Evolutionary conservation across 176 grass and related monocot species (phyloP), one percentile per base, ranked within the genome.

Genomic region (Rhynchospora tenuis): DNA sequence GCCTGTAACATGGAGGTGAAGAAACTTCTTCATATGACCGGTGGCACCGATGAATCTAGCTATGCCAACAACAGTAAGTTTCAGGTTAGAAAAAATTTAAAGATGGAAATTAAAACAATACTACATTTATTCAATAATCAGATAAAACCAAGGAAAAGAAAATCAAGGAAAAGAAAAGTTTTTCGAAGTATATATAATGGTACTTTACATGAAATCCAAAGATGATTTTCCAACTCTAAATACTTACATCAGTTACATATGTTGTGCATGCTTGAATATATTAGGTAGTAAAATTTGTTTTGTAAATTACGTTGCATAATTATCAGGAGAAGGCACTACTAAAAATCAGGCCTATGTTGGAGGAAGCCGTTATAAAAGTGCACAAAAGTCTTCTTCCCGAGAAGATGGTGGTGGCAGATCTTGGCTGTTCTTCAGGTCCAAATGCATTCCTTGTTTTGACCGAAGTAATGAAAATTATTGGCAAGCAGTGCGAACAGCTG

Each of bases 401-500:
- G 31, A 81, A 69, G 7, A 87, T 94, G 82, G 85, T 83, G 1
- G n/a, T 75, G 1, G 89, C 55, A 0, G 91, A 94, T 57, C 60
- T 94, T 0, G 87, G 89, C 5, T 91, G 91, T 47, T 89, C 89
- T 2, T 91, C 89, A 0, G 86, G 91, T 1, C 75, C 86, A 0
- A 94, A 87, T 38, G 70, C 91, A 4, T 47, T 94, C 6, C n/a
- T 80, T 5, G 33, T 94, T 23, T 5, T 89, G 26, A 73, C 62
- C 0, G 73, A 89, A 59, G 89, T 87, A 5, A 73, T 89, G 2
- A 43, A 31, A 56, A 45, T 59, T 0, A 17, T 89, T 11, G 9
- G n/a, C 11, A 50, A 65, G 15, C 55, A 59, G 9, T 74, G 81
- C 11, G 19, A 23, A 7, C 20, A 12, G 9, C 1, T 33, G 16